These are phyloP conservation scores for Diplodia mutila DNA, from an alignment of 2,329 filamentous ascomycete genomes.

Conservation along the genomic window DNA sequence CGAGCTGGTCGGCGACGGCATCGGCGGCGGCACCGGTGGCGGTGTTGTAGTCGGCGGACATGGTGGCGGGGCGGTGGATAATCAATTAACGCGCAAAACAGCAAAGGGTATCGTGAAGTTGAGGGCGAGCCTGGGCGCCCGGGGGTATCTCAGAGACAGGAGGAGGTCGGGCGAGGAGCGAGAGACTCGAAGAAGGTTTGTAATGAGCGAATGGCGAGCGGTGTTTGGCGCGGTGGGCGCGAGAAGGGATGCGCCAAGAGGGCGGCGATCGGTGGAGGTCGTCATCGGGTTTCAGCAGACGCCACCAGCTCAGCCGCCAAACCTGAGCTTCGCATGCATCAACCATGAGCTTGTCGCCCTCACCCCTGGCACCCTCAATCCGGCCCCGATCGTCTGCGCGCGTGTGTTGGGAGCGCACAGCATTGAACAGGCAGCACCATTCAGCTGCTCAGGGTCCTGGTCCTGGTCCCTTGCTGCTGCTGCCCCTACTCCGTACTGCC, in stretches of 20 bases:
- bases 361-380: too few relatives aligned
- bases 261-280: conserved; percentile 14
- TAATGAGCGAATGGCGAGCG: conserved; percentile 14
- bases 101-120: conserved; percentile 10
- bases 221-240: background rate
- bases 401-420: background rate
- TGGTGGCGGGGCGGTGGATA: background rate
- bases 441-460: conserved; percentile 13
- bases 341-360: background rate
- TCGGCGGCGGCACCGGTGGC: conserved; percentile 3
- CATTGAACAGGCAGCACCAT: background rate
- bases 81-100: conserved; percentile 11
- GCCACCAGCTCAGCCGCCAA: conserved; percentile 14
- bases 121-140: background rate
- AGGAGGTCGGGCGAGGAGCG: background rate
- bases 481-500: background rate
- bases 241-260: conserved; percentile 20
- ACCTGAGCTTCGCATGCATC: background rate
- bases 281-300: conserved; percentile 18
- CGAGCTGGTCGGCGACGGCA: conserved; percentile 4
- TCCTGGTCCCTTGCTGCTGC: background rate
- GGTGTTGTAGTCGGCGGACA: conserved; percentile 16
- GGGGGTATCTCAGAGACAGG: conserved; percentile 8
- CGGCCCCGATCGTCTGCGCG: too few relatives aligned
- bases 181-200: background rate